Conservation (phyloP, 1,284 basidiomycete species). For the Ceraceosorus guamensis region DNA sequence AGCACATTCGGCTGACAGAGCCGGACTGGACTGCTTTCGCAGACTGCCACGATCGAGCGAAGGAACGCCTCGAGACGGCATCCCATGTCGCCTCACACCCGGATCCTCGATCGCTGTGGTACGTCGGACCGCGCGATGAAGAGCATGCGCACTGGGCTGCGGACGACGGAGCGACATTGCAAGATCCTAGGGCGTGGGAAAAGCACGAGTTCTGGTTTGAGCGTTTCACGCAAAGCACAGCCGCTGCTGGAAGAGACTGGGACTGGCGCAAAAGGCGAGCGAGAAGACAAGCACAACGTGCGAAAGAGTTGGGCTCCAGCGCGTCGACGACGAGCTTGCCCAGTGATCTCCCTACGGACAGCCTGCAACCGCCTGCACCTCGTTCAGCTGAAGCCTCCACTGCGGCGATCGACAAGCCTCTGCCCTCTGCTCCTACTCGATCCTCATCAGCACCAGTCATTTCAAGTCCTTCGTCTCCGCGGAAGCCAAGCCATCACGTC, state of each 20-base stretch:
- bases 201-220: conserved; percentile 44
- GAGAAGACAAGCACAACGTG: conserved; percentile 2
- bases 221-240: conserved; percentile 37
- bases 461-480: no score
- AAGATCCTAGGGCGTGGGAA: no score
- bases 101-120: not conserved
- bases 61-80: conserved; percentile 29
- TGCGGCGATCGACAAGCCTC: no score
- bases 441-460: no score
- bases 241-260: conserved; percentile 41
- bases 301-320: not conserved
- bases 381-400: no score
- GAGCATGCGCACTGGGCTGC: no score
- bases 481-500: no score
- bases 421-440: no score
- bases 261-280: conserved; percentile 37
- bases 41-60: conserved; percentile 31
- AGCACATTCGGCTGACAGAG: conserved; percentile 29
- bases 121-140: no score
- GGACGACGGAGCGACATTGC: no score
- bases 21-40: conserved; percentile 38
- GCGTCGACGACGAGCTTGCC: not conserved
- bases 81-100: not conserved
- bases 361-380: no score
- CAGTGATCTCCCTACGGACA: no score